Base-by-base conservation (phyloP, 2,329 filamentous ascomycete species). In the Furcasterigmium sp. region DNA sequence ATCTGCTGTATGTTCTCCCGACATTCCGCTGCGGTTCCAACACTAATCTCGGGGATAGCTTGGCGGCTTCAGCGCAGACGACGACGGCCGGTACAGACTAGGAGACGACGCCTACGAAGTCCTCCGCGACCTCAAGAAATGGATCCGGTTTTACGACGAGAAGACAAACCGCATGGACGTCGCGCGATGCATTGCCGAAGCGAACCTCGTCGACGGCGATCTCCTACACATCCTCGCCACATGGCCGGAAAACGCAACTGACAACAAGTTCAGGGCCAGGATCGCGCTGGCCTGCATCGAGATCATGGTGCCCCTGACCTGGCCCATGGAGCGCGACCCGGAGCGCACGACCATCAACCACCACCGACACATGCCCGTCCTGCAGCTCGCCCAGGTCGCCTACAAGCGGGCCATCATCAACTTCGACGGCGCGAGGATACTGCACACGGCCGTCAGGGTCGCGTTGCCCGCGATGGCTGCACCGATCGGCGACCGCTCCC, bases 111-210 rank as follows among this genome's bases (percentile, higher is more conserved):
- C 91, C 11, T 73, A 95, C 47, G 87, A 93, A 45, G 93, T 91
- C 57, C 73, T 98, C 45, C 90, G 91, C 49, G 93, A 98, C 66
- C 76, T 98, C 43, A 91, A 93, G 60, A 85, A 85, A 78, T 98
- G 93, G 93, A 77, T 98, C 53, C 90, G 89, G 54, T 81, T 95
- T 50, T 93, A 93, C 72, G 91, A 96, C 63, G 87, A 95, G 60
- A 94, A 94, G 62, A 82, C 85, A 51, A 94, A 95, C 60, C 85
- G 91, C 52, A 85, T 95, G 74, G 93, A 98, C 60, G 93, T 98
- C 46, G 91, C 91, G 48, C 79, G 93, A 66, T 96, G 90, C 62
- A 74, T 97, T 53, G 84, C 89, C 57, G 90, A 97, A 63, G 86
- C 90, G 36, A 96, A 96, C 58, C 66, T 98, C n/a, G 80, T 97